A percentile compares a stretch with the other conserved stretches of the same genome.
phyloP scores from a whole-genome alignment of 2,329 filamentous ascomycete species.

The Eutypa lata region DNA sequence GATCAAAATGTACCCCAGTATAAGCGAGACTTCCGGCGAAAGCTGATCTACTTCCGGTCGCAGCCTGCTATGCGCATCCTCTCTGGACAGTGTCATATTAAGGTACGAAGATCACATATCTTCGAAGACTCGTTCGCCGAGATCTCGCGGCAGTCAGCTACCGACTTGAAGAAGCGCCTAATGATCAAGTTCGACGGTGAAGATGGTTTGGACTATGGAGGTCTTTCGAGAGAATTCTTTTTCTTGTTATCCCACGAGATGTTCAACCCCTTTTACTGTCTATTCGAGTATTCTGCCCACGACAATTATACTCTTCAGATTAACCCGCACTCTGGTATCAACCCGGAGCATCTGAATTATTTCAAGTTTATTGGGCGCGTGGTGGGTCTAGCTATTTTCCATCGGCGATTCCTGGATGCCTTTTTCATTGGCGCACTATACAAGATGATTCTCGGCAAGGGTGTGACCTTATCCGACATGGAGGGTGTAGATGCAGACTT shows the following conservation, averaged over 20 bases:
- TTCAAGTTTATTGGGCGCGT: conserved; percentile 99
- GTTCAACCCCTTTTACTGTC: conserved; percentile 99
- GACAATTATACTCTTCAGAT: conserved; percentile 99
- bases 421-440: conserved; percentile 99
- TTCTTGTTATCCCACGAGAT: conserved; percentile 99
- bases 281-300: conserved; percentile 99
- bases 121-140: conserved; percentile 99
- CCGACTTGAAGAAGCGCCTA: conserved; percentile 93
- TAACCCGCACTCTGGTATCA: conserved; percentile 98
- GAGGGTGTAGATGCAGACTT: conserved; percentile 98
- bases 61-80: conserved; percentile 94
- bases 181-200: conserved; percentile 99
- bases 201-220: conserved; percentile 95
- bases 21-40: conserved; percentile 97
- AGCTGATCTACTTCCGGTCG: conserved; percentile 98
- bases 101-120: conserved; percentile 92
- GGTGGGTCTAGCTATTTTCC: conserved; percentile 95
- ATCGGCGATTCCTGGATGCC: conserved; percentile 92
- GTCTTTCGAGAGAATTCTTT: conserved; percentile 97
- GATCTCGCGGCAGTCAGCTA: conserved; percentile 93
- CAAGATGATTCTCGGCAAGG: conserved; percentile 98
- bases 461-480: conserved; percentile 91
- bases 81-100: conserved; percentile 96
- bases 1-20: conserved; percentile 99
- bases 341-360: conserved; percentile 98